phyloP scores from a whole-genome alignment of 1,284 basidiomycete genomes.

The Calocybe gambosa region DNA sequence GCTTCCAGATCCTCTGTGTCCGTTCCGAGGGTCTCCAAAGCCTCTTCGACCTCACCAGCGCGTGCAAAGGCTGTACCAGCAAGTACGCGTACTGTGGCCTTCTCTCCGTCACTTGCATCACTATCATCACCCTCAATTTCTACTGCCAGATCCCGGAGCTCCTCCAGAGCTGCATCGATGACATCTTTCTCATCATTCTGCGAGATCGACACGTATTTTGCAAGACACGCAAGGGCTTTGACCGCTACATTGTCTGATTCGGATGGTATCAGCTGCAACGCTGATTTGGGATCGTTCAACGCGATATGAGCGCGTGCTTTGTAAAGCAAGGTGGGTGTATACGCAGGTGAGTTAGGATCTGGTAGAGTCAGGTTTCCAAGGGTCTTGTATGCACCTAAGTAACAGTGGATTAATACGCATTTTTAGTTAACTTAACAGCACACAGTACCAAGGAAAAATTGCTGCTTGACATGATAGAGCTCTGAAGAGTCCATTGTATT shows the following conservation, averaged over 20 bases:
- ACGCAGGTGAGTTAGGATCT: slow-evolving; percentile 57
- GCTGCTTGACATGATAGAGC: slow-evolving; percentile 79
- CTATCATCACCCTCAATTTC: slow-evolving; percentile 79
- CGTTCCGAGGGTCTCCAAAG: slow-evolving; percentile 77
- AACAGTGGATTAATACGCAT: slow-evolving; percentile 5
- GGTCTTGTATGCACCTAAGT: slow-evolving; percentile 60
- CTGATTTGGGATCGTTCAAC: slow-evolving; percentile 52
- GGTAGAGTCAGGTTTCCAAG: slow-evolving; percentile 51
- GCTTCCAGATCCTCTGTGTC: slow-evolving; percentile 79
- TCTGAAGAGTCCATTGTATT: slow-evolving; percentile 75
- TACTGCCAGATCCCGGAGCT: slow-evolving; percentile 78
- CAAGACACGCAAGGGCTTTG: slow-evolving; percentile 68
- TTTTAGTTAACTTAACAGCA: not conserved
- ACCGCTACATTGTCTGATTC: slow-evolving; percentile 60
- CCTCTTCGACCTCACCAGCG: slow-evolving; percentile 86
- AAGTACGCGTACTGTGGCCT: slow-evolving; percentile 67
- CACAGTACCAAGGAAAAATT: slow-evolving; percentile 68
- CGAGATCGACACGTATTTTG: slow-evolving; percentile 53
- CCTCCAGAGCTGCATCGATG: slow-evolving; percentile 64
- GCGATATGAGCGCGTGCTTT: slow-evolving; percentile 83
- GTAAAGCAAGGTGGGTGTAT: slow-evolving; percentile 65
- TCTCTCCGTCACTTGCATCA: slow-evolving; percentile 57
- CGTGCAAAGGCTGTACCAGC: slow-evolving; percentile 81
- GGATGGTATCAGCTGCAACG: slow-evolving; percentile 50
- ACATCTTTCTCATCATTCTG: slow-evolving; percentile 46